These are phyloP conservation scores for Aegilops sharonensis DNA, from an alignment of 176 grass and related monocot genomes.

Conservation along the genomic window DNA sequence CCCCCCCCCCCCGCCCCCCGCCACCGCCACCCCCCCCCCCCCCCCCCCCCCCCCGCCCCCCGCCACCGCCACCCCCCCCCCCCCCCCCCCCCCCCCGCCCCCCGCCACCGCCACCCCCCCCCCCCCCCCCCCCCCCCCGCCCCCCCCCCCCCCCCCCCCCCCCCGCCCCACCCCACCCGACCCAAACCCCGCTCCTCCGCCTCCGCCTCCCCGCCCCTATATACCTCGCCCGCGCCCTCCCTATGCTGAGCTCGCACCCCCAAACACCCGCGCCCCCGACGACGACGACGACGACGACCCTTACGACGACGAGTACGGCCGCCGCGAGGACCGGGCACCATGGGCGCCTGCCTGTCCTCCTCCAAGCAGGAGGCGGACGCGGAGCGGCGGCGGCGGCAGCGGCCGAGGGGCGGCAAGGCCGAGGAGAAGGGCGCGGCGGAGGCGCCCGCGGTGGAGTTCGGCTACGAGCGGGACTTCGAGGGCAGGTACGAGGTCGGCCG, in stretches of 20 bases:
- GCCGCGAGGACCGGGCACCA: conserved; percentile 11
- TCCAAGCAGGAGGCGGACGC: conserved; percentile 3
- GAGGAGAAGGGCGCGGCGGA: not conserved
- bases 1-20: not conserved
- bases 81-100: not conserved
- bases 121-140: not conserved
- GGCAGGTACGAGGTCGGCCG: conserved; percentile 75
- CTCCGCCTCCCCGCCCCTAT: conserved; percentile 12
- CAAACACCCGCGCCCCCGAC: not conserved
- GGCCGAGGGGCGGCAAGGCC: too few relatives aligned
- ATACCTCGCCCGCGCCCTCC: conserved; percentile 31
- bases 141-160: not conserved
- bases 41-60: not conserved
- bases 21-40: too few relatives aligned
- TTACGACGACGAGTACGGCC: not conserved
- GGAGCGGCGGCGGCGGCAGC: not conserved
- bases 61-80: too few relatives aligned
- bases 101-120: too few relatives aligned
- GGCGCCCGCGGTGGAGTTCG: conserved; percentile 51
- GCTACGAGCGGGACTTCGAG: conserved; percentile 78
- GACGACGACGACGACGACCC: not conserved
- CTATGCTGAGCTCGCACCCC: conserved; percentile 37
- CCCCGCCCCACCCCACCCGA: not conserved
- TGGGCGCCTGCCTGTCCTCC: conserved; percentile 53
- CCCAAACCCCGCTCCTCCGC: not conserved